These are phyloP conservation scores for Pythium oligandrum DNA, from an alignment of 352 stramenopile genomes.

Conservation along the genomic window DNA sequence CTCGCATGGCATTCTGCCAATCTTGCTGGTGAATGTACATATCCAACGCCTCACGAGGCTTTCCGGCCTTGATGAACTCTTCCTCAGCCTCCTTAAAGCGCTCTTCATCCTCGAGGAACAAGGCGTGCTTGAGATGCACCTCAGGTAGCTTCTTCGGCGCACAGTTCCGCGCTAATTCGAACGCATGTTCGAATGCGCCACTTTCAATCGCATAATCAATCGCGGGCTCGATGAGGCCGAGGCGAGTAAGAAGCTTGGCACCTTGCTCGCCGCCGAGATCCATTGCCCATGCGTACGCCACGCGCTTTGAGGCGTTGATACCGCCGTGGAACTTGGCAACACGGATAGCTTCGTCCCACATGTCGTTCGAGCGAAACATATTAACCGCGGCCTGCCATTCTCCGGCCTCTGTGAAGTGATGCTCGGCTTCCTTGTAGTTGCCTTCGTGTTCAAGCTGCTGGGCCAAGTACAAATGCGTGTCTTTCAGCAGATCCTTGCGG, in stretches of 20 bases:
- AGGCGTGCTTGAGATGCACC: constrained; percentile 91
- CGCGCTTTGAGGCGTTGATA: constrained; percentile 88
- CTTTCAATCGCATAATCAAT: constrained; percentile 94
- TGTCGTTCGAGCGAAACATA: constrained; percentile 93
- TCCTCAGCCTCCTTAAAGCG: constrained; percentile 90
- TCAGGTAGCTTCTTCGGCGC: constrained; percentile 87
- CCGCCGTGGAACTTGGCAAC: constrained; percentile 92
- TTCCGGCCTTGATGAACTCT: constrained; percentile 91
- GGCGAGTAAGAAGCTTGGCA: constrained; percentile 87
- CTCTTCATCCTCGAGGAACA: constrained; percentile 93
- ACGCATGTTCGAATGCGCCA: constrained; percentile 90
- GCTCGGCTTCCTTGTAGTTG: constrained; percentile 91
- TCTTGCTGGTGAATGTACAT: constrained; percentile 96
- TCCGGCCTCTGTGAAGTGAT: constrained; percentile 88
- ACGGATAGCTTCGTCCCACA: constrained; percentile 94
- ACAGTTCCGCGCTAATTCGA: constrained; percentile 86
- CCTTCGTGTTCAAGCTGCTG: constrained; percentile 92
- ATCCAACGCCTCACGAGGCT: constrained; percentile 92
- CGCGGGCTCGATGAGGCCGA: constrained; percentile 89
- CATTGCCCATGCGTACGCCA: constrained; percentile 93
- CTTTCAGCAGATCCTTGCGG: constrained; percentile 90
- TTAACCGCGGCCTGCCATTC: constrained; percentile 93
- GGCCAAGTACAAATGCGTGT: constrained; percentile 90
- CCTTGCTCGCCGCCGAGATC: constrained; percentile 87
- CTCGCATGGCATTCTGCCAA: constrained; percentile 89